Base-by-base conservation (phyloP, 2,329 filamentous ascomycete genomes). In the Botrytis aclada region DNA sequence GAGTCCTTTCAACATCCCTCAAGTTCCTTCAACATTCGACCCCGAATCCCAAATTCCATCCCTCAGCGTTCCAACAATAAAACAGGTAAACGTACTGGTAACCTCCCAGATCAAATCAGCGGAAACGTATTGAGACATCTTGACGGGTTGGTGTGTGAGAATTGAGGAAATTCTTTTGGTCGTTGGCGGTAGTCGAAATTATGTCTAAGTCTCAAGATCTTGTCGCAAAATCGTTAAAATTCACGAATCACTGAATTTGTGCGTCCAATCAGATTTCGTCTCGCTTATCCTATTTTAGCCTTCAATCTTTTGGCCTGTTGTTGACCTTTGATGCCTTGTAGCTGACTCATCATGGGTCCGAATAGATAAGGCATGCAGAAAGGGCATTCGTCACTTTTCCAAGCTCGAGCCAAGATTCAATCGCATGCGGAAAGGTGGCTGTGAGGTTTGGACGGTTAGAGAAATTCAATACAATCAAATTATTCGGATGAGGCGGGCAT, bases 51-150 rank as follows among this genome's bases (percentile, higher is more conserved):
- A 43, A 6, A 45, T 45, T 37, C 62, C 72, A 41, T 60, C 64
- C 47, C 51, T 45, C 39, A 25, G 20, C 37, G 14, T 61, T 51
- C 72, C 64, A 61, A 71, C 69, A 60, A 69, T 29, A 25, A 39
- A 67, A 69, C 25, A 62, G 54, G 39, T 75, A 67, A 74, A 94
- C 94, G 85, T 91, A 98, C 95, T 93, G 88, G 92, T 91, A 85
- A 97, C 87, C 89, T 95, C 92, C 95, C 95, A 98, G 88, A 97
- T 87, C 81, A 98, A 89, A 86, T 98, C 95, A 83, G 91, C 86
- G 84, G 94, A 97, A 83, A 97, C 88, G 88, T 94, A 93, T 81
- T 86, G 89, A 81, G 80, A 77, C 80, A 81, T 81, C 64, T 77
- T 79, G 71, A 72, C 72, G 72, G 70, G 70, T 74, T 72, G 72